Evolutionary conservation across 371 early-diverging fungal species (phyloP).

Genomic region (Batrachochytrium dendrobatidis): DNA sequence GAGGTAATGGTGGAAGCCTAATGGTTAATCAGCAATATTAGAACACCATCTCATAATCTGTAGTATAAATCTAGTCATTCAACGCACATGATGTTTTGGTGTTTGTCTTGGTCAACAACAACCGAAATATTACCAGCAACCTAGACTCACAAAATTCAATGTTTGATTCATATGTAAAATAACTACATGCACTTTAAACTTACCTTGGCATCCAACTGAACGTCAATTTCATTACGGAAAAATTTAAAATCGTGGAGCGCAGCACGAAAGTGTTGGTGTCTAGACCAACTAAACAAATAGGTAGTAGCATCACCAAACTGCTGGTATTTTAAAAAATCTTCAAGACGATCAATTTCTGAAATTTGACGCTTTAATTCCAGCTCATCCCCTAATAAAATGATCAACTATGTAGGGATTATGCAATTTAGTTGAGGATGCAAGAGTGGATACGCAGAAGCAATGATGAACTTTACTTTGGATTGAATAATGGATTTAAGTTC

Average conservation of each 20-base stretch:
- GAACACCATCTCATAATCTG: constrained; percentile 2
- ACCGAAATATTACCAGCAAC: not conserved
- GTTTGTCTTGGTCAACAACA: not conserved
- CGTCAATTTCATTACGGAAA: constrained; percentile 44
- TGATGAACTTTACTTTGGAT: constrained; percentile 21
- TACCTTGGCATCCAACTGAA: constrained; percentile 44
- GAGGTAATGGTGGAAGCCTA: not conserved
- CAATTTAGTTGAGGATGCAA: not conserved
- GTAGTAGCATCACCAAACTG: constrained; percentile 45
- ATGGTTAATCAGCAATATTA: not conserved
- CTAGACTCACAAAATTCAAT: not conserved
- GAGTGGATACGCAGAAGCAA: not conserved
- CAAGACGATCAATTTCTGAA: constrained; percentile 41
- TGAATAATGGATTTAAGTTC: constrained; percentile 29
- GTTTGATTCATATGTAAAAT: not conserved
- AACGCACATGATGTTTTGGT: constrained; percentile 3
- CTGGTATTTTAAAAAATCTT: constrained; percentile 42
- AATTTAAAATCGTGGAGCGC: constrained; percentile 44
- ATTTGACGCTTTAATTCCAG: constrained; percentile 43
- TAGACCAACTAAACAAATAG: constrained; percentile 43
- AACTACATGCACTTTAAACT: not conserved
- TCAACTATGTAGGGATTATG: constrained; percentile 18
- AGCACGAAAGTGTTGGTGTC: constrained; percentile 38
- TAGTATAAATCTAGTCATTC: constrained; percentile 6
- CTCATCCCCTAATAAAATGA: constrained; percentile 43